Base-by-base conservation (phyloP, 352 stramenopile species). In the Globisporangium alternatum region DNA sequence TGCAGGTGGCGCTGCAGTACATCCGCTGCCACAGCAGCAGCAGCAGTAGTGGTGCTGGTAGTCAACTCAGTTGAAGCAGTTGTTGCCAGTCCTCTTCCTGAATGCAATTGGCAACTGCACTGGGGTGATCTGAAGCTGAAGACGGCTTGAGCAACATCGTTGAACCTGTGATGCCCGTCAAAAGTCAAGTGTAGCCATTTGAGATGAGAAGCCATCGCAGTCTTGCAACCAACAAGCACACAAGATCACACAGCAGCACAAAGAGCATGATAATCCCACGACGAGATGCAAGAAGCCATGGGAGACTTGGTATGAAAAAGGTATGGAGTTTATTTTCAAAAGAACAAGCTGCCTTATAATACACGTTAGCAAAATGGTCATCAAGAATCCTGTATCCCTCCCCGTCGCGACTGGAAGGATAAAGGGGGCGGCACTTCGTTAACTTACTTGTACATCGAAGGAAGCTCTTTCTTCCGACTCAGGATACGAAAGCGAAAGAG, bases 371-470 rank as follows among this genome's bases (percentile, higher is more conserved):
- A 86, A 86, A 86, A 83, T 86, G 77, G 73, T 83, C 74, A 77
- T 76, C 70, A 75, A 77, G 51, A 62, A 56, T 60, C 56, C 64
- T 60, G 66, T 74, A 77, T 76, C 74, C 43, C 75, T 72, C 67
- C 68, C 33, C 56, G 62, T 65, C 76, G 65, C 66, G 54, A 62
- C 62, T 66, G 62, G 71, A 76, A 66, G 54, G 73, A 81, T 77
- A 74, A 69, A 75, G 74, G 74, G 70, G 70, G 67, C 67, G 75
- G 68, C 72, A 83, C 77, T 77, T 72, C 65, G 65, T 63, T 70
- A 74, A 82, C 72, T 78, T 81, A 83, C 78, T 84, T 84, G 75
- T 84, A 84, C 78, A 83, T 86, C 78, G 71, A 84, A 86, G 78
- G 78, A 84, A 86, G 71, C 78, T 77, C 72, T 84, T 84, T 86